Conservation (phyloP, 2,329 filamentous ascomycete species). For the Aspergillus quadricinctus region DNA sequence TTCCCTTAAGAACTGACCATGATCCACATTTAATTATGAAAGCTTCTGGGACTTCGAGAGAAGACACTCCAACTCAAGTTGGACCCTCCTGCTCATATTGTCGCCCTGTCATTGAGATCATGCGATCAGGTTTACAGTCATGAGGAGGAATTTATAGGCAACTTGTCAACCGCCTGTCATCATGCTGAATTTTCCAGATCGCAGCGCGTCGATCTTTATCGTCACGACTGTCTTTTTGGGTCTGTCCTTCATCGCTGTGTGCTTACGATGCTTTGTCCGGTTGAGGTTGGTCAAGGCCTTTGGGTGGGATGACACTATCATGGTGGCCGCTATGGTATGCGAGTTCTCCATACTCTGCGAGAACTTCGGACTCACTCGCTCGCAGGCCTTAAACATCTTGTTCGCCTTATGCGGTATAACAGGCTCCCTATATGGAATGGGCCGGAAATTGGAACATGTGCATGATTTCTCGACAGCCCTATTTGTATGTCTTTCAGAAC, state of each 20-base stretch:
- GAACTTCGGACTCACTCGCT: neutral
- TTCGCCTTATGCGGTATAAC: slow-evolving; percentile 34
- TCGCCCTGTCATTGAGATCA: neutral
- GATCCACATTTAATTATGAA: neutral
- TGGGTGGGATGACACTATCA: slow-evolving; percentile 36
- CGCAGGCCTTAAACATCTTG: slow-evolving; percentile 29
- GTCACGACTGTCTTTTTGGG: slow-evolving; percentile 29
- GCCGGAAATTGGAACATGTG: slow-evolving; percentile 20
- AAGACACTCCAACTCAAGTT: neutral
- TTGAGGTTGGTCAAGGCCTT: slow-evolving; percentile 32
- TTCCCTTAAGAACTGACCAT: neutral
- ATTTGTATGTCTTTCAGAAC: slow-evolving; percentile 24
- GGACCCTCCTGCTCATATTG: neutral
- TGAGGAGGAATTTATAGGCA: slow-evolving; percentile 9
- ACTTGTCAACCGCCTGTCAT: slow-evolving; percentile 10
- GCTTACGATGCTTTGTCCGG: slow-evolving; percentile 35
- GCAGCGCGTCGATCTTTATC: slow-evolving; percentile 30
- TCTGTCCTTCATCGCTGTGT: slow-evolving; percentile 30
- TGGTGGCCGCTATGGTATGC: slow-evolving; percentile 35
- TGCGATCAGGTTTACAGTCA: slow-evolving; percentile 3
- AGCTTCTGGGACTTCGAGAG: neutral
- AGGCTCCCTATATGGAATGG: slow-evolving; percentile 31
- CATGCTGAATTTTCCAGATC: slow-evolving; percentile 29
- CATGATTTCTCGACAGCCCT: slow-evolving; percentile 25
- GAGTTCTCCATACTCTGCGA: neutral